Percentiles rank a stretch among this genome's conserved stretches.
These are phyloP conservation scores for Aphanomyces cochlioides DNA, from an alignment of 352 stramenopile species.

Conservation along the genomic window DNA sequence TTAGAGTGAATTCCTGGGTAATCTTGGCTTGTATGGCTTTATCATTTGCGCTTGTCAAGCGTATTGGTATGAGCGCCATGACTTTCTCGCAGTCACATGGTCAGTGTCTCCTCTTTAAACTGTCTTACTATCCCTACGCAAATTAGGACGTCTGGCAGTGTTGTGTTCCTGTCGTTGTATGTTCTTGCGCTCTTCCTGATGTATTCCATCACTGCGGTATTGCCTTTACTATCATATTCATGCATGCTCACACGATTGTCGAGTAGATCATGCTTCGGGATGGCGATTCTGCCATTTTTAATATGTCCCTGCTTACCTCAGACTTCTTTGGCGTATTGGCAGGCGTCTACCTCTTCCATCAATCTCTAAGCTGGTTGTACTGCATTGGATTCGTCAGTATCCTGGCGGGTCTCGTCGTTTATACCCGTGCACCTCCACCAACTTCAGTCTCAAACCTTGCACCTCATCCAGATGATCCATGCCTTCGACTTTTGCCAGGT, in stretches of 20 bases:
- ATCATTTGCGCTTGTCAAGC: constrained; percentile 85
- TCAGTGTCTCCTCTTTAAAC: constrained; percentile 15
- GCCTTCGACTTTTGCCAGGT: constrained; percentile 10
- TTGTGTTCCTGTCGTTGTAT: constrained; percentile 66
- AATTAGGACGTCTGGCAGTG: constrained; percentile 53
- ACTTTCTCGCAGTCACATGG: constrained; percentile 45
- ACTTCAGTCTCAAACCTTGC: background rate
- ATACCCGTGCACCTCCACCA: constrained; percentile 48
- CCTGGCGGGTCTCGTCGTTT: constrained; percentile 64
- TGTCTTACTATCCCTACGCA: background rate
- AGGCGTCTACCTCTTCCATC: constrained; percentile 84
- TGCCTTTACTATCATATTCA: constrained; percentile 54
- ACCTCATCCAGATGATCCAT: constrained; percentile 9
- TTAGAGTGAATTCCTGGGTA: constrained; percentile 91
- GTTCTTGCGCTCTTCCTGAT: constrained; percentile 83
- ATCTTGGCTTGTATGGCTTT: constrained; percentile 90
- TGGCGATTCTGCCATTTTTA: constrained; percentile 93
- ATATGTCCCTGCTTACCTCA: constrained; percentile 94
- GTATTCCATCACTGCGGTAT: constrained; percentile 85
- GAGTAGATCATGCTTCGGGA: constrained; percentile 61
- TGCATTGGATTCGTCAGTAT: constrained; percentile 85
- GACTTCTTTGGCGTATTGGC: constrained; percentile 93
- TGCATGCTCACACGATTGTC: background rate
- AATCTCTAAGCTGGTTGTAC: constrained; percentile 75
- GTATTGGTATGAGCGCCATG: constrained; percentile 71